A percentile compares a stretch with the other conserved stretches of the same genome.
phyloP scores from a whole-genome alignment of 2,329 filamentous ascomycete species.

The Emmonsiellopsis sp. region DNA sequence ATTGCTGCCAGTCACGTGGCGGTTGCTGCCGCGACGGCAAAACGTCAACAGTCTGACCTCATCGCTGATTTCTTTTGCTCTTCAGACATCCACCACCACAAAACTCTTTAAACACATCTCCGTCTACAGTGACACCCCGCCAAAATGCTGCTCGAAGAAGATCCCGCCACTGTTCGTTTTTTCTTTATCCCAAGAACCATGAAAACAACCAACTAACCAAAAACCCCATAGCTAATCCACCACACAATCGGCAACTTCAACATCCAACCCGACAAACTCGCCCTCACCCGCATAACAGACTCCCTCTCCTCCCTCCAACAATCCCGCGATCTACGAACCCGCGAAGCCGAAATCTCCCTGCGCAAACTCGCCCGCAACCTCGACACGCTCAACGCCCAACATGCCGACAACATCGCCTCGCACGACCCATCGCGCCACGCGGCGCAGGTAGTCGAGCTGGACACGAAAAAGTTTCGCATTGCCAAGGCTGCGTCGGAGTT shows the following conservation, averaged over 20 bases:
- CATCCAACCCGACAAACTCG: conserved; percentile 76
- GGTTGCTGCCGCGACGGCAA: conserved; percentile 32
- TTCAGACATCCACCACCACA: background rate
- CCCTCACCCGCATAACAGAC: conserved; percentile 73
- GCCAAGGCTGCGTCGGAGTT: conserved; percentile 86
- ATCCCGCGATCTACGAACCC: conserved; percentile 68
- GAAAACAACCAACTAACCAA: background rate
- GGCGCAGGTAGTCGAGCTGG: conserved; percentile 72
- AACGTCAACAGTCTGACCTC: conserved; percentile 13
- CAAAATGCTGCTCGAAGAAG: conserved; percentile 90
- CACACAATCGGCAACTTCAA: conserved; percentile 94
- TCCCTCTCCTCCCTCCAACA: conserved; percentile 75
- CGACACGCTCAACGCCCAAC: conserved; percentile 63
- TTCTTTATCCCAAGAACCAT: conserved; percentile 4
- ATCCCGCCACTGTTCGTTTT: conserved; percentile 73
- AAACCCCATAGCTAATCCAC: conserved; percentile 61
- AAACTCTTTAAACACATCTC: background rate
- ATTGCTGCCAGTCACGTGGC: conserved; percentile 16
- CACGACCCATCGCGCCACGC: conserved; percentile 77
- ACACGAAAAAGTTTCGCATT: conserved; percentile 87
- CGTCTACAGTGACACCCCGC: conserved; percentile 5
- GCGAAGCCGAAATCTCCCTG: conserved; percentile 58
- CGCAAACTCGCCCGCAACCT: conserved; percentile 69
- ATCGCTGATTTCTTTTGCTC: background rate
- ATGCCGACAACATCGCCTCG: conserved; percentile 63